Conservation (phyloP, 2,329 filamentous ascomycete genomes). For the Huntiella savannae region DNA sequence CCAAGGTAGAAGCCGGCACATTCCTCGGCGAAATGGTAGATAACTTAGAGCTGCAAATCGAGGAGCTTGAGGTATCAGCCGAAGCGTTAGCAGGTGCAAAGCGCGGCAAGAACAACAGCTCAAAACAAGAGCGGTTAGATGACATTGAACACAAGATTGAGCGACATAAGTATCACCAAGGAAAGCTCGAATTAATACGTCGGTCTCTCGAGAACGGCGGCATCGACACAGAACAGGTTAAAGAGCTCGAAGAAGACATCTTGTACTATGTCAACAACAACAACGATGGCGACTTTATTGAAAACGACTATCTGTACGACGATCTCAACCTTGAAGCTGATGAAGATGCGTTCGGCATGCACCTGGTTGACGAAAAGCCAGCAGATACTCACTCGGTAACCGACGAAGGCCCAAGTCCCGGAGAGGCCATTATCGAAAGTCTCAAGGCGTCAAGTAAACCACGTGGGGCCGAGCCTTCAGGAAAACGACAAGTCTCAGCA, state of each 20-base stretch:
- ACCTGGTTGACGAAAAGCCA: slow-evolving; percentile 68
- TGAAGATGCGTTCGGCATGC: slow-evolving; percentile 70
- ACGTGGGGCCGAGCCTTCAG: slow-evolving; percentile 32
- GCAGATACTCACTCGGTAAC: slow-evolving; percentile 86
- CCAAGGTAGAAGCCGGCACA: slow-evolving; percentile 72
- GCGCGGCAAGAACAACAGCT: slow-evolving; percentile 75
- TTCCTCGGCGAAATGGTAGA: slow-evolving; percentile 79
- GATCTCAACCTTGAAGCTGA: slow-evolving; percentile 85
- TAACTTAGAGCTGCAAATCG: slow-evolving; percentile 83
- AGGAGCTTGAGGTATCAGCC: slow-evolving; percentile 75
- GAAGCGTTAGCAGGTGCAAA: slow-evolving; percentile 77
- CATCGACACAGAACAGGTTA: slow-evolving; percentile 72
- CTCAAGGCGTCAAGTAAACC: slow-evolving; percentile 22
- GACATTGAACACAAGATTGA: slow-evolving; percentile 73
- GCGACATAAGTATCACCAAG: slow-evolving; percentile 90
- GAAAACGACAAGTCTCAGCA: slow-evolving; percentile 56
- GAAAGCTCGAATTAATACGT: slow-evolving; percentile 77
- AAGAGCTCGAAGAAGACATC: slow-evolving; percentile 77
- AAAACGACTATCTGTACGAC: slow-evolving; percentile 90
- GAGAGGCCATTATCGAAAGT: slow-evolving; percentile 10
- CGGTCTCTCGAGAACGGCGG: slow-evolving; percentile 83
- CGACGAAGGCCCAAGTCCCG: slow-evolving; percentile 44
- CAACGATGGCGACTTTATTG: slow-evolving; percentile 72
- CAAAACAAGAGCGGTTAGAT: slow-evolving; percentile 72
- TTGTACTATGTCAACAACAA: slow-evolving; percentile 89